Conservation (phyloP, 2,329 filamentous ascomycete species). For the Ascochyta lentis region DNA sequence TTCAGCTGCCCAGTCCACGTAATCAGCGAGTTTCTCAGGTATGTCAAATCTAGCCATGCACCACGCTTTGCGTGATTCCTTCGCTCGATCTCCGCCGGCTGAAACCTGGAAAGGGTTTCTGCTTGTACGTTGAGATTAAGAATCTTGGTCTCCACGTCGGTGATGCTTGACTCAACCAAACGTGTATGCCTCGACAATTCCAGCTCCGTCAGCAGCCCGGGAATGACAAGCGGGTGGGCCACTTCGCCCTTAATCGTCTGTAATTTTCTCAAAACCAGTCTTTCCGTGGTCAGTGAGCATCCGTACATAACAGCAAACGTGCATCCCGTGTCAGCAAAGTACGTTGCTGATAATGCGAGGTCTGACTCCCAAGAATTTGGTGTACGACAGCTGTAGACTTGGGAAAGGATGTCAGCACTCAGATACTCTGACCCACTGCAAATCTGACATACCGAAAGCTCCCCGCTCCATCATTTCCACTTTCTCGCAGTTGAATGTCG, state of each 20-base stretch:
- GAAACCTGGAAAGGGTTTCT: not conserved
- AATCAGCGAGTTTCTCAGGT: constrained; percentile 22
- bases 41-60: constrained; percentile 25
- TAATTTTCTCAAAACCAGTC: constrained; percentile 18
- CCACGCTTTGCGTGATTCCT: constrained; percentile 20
- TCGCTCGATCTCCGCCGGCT: constrained; percentile 5
- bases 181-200: constrained; percentile 19
- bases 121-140: constrained; percentile 17
- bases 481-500: constrained; percentile 16
- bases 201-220: constrained; percentile 24
- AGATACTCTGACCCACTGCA: not conserved
- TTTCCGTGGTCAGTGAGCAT: constrained; percentile 10
- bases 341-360: constrained; percentile 24
- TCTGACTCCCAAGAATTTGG: constrained; percentile 25
- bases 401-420: not conserved
- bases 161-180: constrained; percentile 21
- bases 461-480: constrained; percentile 13
- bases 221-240: constrained; percentile 23
- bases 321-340: constrained; percentile 14
- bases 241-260: constrained; percentile 11
- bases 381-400: constrained; percentile 30
- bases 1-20: constrained; percentile 27
- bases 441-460: constrained; percentile 14
- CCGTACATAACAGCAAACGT: constrained; percentile 28
- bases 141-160: constrained; percentile 23